These are phyloP conservation scores for Nakazawaea siamensis DNA, from an alignment of 805 yeast genomes.

Conservation along the genomic window DNA sequence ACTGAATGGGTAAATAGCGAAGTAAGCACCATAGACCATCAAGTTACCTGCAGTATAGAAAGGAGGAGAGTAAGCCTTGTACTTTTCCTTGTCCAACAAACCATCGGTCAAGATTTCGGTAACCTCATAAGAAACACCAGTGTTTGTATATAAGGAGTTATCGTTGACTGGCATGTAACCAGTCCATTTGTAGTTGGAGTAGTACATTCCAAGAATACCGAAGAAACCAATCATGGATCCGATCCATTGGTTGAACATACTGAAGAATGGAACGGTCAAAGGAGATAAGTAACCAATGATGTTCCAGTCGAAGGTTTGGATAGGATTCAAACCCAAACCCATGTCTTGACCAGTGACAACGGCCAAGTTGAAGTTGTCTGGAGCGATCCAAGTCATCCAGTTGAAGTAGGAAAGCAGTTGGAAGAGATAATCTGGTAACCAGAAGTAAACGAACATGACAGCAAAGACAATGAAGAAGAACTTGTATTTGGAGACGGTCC, in stretches of 20 bases:
- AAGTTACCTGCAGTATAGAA: constrained; percentile 57
- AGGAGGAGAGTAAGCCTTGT: constrained; percentile 52
- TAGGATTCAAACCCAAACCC: constrained; percentile 49
- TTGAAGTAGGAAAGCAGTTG: constrained; percentile 32
- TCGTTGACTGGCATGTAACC: constrained; percentile 34
- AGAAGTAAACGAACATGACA: constrained; percentile 30
- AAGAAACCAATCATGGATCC: constrained; percentile 27
- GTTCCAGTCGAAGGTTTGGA: constrained; percentile 49
- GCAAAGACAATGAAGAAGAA: constrained; percentile 23
- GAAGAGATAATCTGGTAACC: constrained; percentile 38
- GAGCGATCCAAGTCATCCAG: constrained; percentile 55
- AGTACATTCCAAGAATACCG: constrained; percentile 27
- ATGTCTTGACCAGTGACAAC: constrained; percentile 33
- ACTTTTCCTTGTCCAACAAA: constrained; percentile 36
- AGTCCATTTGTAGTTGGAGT: constrained; percentile 31
- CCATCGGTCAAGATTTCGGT: constrained; percentile 34
- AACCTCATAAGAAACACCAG: constrained; percentile 39
- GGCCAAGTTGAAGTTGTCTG: constrained; percentile 38
- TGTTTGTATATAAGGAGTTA: constrained; percentile 42
- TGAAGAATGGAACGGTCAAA: constrained; percentile 36
- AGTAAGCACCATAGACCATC: constrained; percentile 48
- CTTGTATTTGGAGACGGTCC: constrained; percentile 25
- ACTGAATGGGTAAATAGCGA: constrained; percentile 48
- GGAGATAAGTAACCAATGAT: constrained; percentile 14
- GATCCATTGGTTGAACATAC: constrained; percentile 21